phyloP scores from a whole-genome alignment of 768 basidiomycete genomes.

The Psilocybe cubensis region DNA sequence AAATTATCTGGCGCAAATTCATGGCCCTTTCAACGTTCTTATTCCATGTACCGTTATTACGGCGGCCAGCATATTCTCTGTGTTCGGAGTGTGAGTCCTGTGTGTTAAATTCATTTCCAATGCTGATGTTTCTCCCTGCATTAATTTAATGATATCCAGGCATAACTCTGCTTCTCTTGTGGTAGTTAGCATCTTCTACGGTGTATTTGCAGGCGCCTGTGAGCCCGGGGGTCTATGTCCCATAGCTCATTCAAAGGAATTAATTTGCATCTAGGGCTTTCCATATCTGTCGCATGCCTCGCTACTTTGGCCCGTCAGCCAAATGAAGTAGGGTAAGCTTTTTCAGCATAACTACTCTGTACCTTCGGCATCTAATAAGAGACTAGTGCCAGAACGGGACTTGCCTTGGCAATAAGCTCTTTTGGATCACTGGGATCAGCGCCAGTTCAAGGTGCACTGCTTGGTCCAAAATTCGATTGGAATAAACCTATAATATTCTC shows the following conservation, averaged over 20 bases:
- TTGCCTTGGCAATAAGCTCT: conserved; percentile 32
- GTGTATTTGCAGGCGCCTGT: conserved; percentile 49
- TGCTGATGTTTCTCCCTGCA: neutral
- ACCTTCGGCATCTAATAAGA: neutral
- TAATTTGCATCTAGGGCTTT: conserved; percentile 30
- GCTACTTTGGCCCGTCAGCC: conserved; percentile 33
- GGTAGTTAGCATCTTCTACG: conserved; percentile 44
- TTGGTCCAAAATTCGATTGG: conserved; percentile 29
- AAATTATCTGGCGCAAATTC: conserved; percentile 34
- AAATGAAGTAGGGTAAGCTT: conserved; percentile 36
- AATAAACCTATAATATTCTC: conserved; percentile 32
- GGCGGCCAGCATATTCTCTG: conserved; percentile 38
- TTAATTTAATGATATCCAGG: conserved; percentile 16
- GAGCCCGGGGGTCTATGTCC: conserved; percentile 8
- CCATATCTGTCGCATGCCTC: conserved; percentile 30
- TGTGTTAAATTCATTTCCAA: neutral
- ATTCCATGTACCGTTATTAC: conserved; percentile 32
- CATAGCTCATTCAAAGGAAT: no score
- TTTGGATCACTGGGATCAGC: conserved; percentile 32
- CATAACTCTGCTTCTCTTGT: conserved; percentile 34
- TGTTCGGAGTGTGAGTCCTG: conserved; percentile 33
- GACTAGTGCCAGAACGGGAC: conserved; percentile 32
- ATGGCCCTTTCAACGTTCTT: conserved; percentile 35
- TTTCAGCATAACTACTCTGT: neutral
- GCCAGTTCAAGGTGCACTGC: conserved; percentile 36